A percentile compares a stretch with the other conserved stretches of the same genome.
phyloP scores from a whole-genome alignment of 768 basidiomycete genomes.

The Trichaptum fuscoviolaceum region DNA sequence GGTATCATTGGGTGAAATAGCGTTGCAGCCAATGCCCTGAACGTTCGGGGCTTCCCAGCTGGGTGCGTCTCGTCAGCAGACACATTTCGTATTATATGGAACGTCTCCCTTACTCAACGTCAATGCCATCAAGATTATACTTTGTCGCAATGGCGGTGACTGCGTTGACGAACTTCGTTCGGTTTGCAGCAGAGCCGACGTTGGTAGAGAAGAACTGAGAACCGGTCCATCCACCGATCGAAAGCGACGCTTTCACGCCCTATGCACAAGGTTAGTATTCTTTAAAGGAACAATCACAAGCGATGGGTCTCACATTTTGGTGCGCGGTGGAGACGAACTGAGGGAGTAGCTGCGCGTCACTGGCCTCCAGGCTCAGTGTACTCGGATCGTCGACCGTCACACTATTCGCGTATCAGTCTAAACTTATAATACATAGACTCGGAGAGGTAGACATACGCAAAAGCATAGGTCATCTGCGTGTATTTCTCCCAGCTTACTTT shows the following conservation, averaged over 20 bases:
- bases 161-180: conserved; percentile 50
- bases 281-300: background rate
- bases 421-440: background rate
- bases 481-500: conserved; percentile 53
- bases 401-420: conserved; percentile 2
- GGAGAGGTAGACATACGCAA: conserved; percentile 40
- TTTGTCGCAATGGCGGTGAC: conserved; percentile 41
- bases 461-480: conserved; percentile 52
- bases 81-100: background rate
- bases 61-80: background rate
- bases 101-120: conserved; percentile 51
- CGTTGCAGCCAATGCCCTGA: conserved; percentile 68
- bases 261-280: conserved; percentile 18
- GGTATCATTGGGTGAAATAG: conserved; percentile 55
- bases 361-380: conserved; percentile 19
- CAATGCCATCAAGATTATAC: conserved; percentile 57
- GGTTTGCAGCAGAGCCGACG: conserved; percentile 50
- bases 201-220: conserved; percentile 52
- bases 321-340: conserved; percentile 19
- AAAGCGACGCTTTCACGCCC: conserved; percentile 52
- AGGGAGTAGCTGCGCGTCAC: conserved; percentile 19
- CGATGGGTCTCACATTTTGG: conserved; percentile 11
- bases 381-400: conserved; percentile 18
- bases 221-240: conserved; percentile 67
- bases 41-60: conserved; percentile 85